Base-by-base conservation (phyloP, 306 rosid genomes). In the Quercus glauca region DNA sequence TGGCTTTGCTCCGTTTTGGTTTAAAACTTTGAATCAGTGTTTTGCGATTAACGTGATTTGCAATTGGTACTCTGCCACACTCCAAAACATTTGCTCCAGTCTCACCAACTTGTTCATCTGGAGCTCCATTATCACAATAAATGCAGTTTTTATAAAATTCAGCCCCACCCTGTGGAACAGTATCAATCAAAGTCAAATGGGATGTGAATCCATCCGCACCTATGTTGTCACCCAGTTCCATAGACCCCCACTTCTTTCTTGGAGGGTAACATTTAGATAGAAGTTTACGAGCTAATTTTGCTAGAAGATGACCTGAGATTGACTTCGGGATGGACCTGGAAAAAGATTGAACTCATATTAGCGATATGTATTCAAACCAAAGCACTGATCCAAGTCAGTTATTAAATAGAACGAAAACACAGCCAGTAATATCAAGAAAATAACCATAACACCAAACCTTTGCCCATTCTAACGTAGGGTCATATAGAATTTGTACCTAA, bases 261-360 rank as follows among this genome's bases (percentile, higher is more conserved):
- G 20, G 52, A 75, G 43, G 78, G 23, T 31, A 73, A 51, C 29
- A 79, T 51, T 76, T 75, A 26, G 64, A 74, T 70, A 80, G 25
- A 29, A 80, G 83, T 56, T 28, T 33, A 65, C 55, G 61, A 55
- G 83, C 75, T 55, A n/a, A 67, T 68, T 80, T 65, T 68, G 70
- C 70, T 21, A 80, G 83, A 68, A 31, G 61, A 23, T 13, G 69
- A 35, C 83, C 83, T 35, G 51, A 80, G 37, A 80, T 55, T 28
- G 83, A 74, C 18, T 68, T 68, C 20, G 2, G 75, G 51, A 73
- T 25, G 35, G 79, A 59, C 65, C 83, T 80, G 75, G 29, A 1
- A 79, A 60, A 72, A 28, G 33, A n/a, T 35, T 55, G 58, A 53
- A 69, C 35, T 7, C 14, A 55, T n/a, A 20, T 37, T 23, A 3